Base-by-base conservation (phyloP, 352 stramenopile genomes). In the Phytophthora palmivora region DNA sequence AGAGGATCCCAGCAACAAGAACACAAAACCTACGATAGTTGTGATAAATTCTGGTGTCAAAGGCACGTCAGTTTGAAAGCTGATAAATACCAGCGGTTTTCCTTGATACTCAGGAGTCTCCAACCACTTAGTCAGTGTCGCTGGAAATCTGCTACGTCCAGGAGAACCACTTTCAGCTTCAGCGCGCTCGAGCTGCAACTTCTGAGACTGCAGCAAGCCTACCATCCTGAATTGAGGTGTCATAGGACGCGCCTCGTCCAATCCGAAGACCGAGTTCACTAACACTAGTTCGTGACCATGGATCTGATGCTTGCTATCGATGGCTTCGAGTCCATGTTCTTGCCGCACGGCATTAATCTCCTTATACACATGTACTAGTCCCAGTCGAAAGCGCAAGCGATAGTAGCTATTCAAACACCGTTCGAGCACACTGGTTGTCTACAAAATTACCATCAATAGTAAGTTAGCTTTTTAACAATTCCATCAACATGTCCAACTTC, bases 391-490 rank as follows among this genome's bases (percentile, higher is more conserved):
- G 6, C 81, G 79, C 21, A 96, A 68, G 15, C 87, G 84, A 46
- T 92, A 82, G 41, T 82, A 84, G 41, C 82, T 86, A 64, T 94
- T 94, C 50, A 89, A 42, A 69, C 87, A 96, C 18, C 87, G 82
- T 63, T 94, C 80, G 44, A 89, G 52, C 50, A 92, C 80, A 42
- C 81, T 94, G 32, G 74, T 76, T 0, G 78, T 89, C 78, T 95
- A 50, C 26, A 63, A 39, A n/a, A 26, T 49, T 28, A 3, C 10
- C 19, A 44, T 7, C 32, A 54, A 53, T 41, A 45, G 37, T 71
- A 51, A 67, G 60, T 38, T n/a, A n/a, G n/a, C 24, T 18, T 19
- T 15, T 16, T 10, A 16, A 36, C 16, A 30, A 15, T 18, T 15
- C 33, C 19, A 41, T 21, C 11, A 28, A 32, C 26, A 34, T 37